phyloP scores from a whole-genome alignment of 495 filamentous ascomycete genomes.

The Lophiotrema nucula region DNA sequence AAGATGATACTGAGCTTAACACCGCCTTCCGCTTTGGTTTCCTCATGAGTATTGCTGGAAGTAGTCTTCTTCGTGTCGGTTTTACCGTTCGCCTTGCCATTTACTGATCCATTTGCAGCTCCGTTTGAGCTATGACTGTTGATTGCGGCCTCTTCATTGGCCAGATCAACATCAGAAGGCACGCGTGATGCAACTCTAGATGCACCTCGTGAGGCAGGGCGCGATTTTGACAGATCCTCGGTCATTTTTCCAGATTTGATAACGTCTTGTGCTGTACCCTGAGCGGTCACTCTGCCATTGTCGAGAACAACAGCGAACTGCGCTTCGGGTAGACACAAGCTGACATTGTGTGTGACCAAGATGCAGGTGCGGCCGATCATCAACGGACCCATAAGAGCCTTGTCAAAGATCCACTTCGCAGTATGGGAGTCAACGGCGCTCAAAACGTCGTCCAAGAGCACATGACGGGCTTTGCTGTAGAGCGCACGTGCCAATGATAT shows the following conservation, averaged over 20 bases:
- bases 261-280: constrained; percentile 74
- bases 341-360: constrained; percentile 92
- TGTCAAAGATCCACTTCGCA: constrained; percentile 95
- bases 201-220: constrained; percentile 60
- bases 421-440: constrained; percentile 99
- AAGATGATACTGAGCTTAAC: constrained; percentile 82
- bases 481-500: constrained; percentile 93
- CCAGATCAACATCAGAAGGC: constrained; percentile 65
- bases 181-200: constrained; percentile 72
- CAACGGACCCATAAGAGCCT: constrained; percentile 84
- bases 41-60: constrained; percentile 50
- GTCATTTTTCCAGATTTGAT: constrained; percentile 81
- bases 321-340: constrained; percentile 75
- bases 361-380: constrained; percentile 91
- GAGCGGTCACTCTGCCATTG: constrained; percentile 75
- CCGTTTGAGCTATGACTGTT: constrained; percentile 38
- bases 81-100: constrained; percentile 38
- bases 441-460: constrained; percentile 92
- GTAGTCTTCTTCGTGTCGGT: constrained; percentile 41
- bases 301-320: constrained; percentile 80
- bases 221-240: constrained; percentile 75
- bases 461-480: constrained; percentile 85
- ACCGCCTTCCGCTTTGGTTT: constrained; percentile 76
- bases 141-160: constrained; percentile 40
- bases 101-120: constrained; percentile 43